Evolutionary conservation across 2,329 filamentous ascomycete species (phyloP), one percentile per base, ranked within the genome.

Genomic region (Cryphonectria radicalis): DNA sequence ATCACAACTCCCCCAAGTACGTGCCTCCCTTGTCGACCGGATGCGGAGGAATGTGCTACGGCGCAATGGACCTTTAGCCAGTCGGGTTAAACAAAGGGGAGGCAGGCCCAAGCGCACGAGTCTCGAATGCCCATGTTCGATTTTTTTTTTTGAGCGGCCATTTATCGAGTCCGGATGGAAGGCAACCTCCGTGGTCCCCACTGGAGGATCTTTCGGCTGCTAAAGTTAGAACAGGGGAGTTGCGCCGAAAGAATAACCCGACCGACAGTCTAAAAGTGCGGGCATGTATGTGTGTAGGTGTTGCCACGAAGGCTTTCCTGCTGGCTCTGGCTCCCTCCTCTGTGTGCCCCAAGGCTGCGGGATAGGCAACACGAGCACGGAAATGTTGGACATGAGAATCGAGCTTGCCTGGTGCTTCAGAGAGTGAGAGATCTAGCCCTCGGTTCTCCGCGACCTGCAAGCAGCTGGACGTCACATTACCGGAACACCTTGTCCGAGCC

Each of bases 221-320:
- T 68, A 72, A 72, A 72, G 63, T 67, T 72, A 72, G 68, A 64
- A 70, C 57, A 25, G 46, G 63, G 67, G 46, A 8, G 25, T 32
- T 32, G 14, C 55, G 55, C 55, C 55, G 28, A 59, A 59, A 59
- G 25, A 59, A 59, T 59, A 17, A 59, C 25, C 55, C 55, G 55
- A 59, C 55, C 55, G 55, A 59, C 55, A 32, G 35, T 59, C 25
- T 19, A 32, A 32, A 59, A 32, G 32, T 35, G 25, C 7, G 14
- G 63, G 25, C 63, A 35, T 32, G n/a, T 43, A n/a, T 17, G 35
- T 37, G 13, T 25, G 10, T 13, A 40, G 50, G 5, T 17, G 25
- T 28, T 14, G 53, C 40, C 17, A 6, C 10, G n/a, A 46, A 64
- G 4, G 28, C 32, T 17, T 59, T 59, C 14, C 25, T 35, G 0